A percentile compares a stretch with the other conserved stretches of the same genome.
Evolutionary conservation across 1,284 basidiomycete genomes (phyloP).

Genomic region (Ustilago cynodontis): DNA sequence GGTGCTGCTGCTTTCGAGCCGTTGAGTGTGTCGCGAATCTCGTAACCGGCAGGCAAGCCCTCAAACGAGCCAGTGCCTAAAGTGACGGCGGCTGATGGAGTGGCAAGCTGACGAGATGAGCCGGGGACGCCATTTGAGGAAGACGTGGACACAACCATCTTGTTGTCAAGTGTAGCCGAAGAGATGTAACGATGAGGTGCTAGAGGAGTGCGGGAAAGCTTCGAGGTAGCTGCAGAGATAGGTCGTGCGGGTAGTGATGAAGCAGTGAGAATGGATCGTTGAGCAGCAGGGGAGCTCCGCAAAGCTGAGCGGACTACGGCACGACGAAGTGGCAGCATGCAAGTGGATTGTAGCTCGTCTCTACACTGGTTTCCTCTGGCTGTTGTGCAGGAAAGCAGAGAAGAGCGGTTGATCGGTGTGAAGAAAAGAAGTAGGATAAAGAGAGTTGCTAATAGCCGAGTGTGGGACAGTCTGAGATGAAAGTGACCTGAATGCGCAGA

Average conservation of each 20-base stretch:
- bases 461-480: conserved; percentile 1
- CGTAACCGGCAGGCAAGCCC: conserved; percentile 48
- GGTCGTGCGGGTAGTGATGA: conserved; percentile 7
- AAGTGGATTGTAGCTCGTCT: conserved; percentile 32
- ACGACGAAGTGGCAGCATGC: conserved; percentile 51
- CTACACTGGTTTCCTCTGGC: conserved; percentile 26
- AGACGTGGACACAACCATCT: conserved; percentile 19
- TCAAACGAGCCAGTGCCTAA: conserved; percentile 38
- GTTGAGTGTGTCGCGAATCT: conserved; percentile 46
- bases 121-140: conserved; percentile 25
- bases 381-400: conserved; percentile 36
- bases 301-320: conserved; percentile 33
- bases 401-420: conserved; percentile 27
- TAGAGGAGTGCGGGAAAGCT: conserved; percentile 4
- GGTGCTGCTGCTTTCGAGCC: conserved; percentile 46
- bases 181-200: conserved; percentile 18
- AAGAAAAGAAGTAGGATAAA: conserved; percentile 25
- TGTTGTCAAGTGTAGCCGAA: conserved; percentile 15
- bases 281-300: conserved; percentile 27
- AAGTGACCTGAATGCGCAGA: background rate
- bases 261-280: conserved; percentile 12
- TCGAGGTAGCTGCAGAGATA: background rate
- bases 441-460: conserved; percentile 11
- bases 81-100: conserved; percentile 36
- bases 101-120: conserved; percentile 47